Evolutionary conservation across 2,329 filamentous ascomycete genomes (phyloP).

Genomic region (Zymoseptoria tritici): DNA sequence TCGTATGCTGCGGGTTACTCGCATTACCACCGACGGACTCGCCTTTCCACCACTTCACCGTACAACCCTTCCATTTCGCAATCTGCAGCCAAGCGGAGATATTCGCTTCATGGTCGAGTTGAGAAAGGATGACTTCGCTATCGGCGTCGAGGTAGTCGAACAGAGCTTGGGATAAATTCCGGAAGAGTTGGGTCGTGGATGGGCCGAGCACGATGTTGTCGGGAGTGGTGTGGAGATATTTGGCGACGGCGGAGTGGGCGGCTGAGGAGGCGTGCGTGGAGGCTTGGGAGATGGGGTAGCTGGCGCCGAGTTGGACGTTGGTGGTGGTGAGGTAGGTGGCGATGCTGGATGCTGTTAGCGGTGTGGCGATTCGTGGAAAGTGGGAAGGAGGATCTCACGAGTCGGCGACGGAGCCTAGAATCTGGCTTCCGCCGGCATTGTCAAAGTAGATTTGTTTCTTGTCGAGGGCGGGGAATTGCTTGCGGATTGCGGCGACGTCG

Average conservation of each 20-base stretch:
- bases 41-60: slow-evolving; percentile 60
- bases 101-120: slow-evolving; percentile 71
- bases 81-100: slow-evolving; percentile 66
- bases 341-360: slow-evolving; percentile 47
- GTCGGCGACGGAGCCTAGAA: slow-evolving; percentile 58
- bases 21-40: slow-evolving; percentile 21
- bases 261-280: slow-evolving; percentile 50
- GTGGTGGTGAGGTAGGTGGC: slow-evolving; percentile 57
- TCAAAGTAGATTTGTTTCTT: slow-evolving; percentile 66
- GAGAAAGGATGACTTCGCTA: slow-evolving; percentile 57
- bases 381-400: slow-evolving; percentile 38
- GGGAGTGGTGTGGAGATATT: slow-evolving; percentile 59
- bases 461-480: slow-evolving; percentile 60
- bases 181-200: slow-evolving; percentile 69
- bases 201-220: slow-evolving; percentile 66
- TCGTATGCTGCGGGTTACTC: slow-evolving; percentile 52
- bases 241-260: slow-evolving; percentile 58
- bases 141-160: slow-evolving; percentile 51
- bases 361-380: slow-evolving; percentile 24
- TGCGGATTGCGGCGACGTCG: slow-evolving; percentile 49
- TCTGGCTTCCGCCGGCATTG: slow-evolving; percentile 65
- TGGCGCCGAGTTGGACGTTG: slow-evolving; percentile 70
- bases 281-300: slow-evolving; percentile 53
- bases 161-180: slow-evolving; percentile 56
- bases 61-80: slow-evolving; percentile 52